A percentile compares a stretch with the other conserved stretches of the same genome.
These are phyloP conservation scores for Rhipidocladum racemiflorum DNA, from an alignment of 176 grass and related monocot species.

Conservation along the genomic window DNA sequence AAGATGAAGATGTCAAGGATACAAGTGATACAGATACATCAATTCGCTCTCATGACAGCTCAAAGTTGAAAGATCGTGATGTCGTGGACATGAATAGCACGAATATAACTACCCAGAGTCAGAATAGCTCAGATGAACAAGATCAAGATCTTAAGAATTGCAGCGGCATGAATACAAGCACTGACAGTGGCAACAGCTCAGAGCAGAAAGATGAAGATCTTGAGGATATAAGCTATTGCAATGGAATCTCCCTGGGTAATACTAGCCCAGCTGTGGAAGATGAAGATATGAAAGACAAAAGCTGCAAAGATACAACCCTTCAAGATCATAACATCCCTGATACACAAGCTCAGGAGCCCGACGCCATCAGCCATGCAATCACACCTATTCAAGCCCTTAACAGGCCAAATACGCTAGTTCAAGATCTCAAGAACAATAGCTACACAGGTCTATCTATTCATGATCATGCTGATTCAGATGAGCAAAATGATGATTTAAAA, in stretches of 20 bases:
- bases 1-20: background rate
- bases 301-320: slow-evolving; percentile 2
- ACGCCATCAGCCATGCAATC: background rate
- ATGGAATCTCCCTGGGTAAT: background rate
- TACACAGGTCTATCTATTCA: slow-evolving; percentile 12
- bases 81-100: slow-evolving; percentile 16
- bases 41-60: slow-evolving; percentile 6
- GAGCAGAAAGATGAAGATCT: background rate
- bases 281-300: background rate
- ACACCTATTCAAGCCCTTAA: background rate
- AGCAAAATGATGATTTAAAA: slow-evolving; percentile 13
- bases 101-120: slow-evolving; percentile 24
- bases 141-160: slow-evolving; percentile 10
- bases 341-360: background rate
- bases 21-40: slow-evolving; percentile 18
- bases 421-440: background rate
- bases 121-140: slow-evolving; percentile 1
- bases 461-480: background rate
- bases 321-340: slow-evolving; percentile 4
- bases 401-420: background rate
- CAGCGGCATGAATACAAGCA: background rate
- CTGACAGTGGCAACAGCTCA: background rate
- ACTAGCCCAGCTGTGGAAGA: background rate
- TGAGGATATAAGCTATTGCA: background rate
- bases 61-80: slow-evolving; percentile 18